These are phyloP conservation scores for Keithomyces neogunnii DNA, from an alignment of 2,329 filamentous ascomycete species.

Conservation along the genomic window DNA sequence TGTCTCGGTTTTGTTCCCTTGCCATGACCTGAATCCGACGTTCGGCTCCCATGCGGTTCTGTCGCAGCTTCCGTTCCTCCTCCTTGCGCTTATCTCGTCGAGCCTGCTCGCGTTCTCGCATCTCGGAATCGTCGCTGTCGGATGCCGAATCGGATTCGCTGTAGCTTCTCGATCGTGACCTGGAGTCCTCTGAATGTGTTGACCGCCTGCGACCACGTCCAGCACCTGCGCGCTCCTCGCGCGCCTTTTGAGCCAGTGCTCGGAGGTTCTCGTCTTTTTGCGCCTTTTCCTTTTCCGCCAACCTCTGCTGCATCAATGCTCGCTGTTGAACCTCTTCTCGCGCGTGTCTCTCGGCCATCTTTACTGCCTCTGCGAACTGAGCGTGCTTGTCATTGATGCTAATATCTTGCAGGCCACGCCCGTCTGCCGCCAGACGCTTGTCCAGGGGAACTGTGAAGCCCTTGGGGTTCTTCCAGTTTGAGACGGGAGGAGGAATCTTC, in stretches of 20 bases:
- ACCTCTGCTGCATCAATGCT: constrained; percentile 86
- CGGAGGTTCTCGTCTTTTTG: constrained; percentile 91
- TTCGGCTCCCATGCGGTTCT: constrained; percentile 93
- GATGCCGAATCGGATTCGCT: constrained; percentile 41
- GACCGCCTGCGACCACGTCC: constrained; percentile 34
- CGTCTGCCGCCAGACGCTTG: constrained; percentile 90
- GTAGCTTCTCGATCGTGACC: constrained; percentile 37
- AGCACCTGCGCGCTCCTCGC: constrained; percentile 63
- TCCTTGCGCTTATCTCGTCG: constrained; percentile 73
- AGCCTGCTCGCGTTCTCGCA: constrained; percentile 67
- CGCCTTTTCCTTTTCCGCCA: constrained; percentile 93
- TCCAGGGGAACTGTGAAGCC: constrained; percentile 94
- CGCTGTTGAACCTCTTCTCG: constrained; percentile 91
- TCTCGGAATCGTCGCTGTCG: constrained; percentile 57
- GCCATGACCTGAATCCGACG: constrained; percentile 87
- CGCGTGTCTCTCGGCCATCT: constrained; percentile 89
- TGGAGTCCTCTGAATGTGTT: constrained; percentile 29
- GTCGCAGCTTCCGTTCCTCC: constrained; percentile 80
- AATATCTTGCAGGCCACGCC: constrained; percentile 82
- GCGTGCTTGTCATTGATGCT: constrained; percentile 98
- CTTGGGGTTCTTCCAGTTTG: constrained; percentile 99
- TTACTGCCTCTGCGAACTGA: constrained; percentile 87
- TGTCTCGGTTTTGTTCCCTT: constrained; percentile 90
- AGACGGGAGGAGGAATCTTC: constrained; percentile 80
- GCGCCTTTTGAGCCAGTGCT: constrained; percentile 79